A percentile compares a stretch with the other conserved stretches of the same genome.
phyloP scores from a whole-genome alignment of 768 basidiomycete species.

The Kwoniella sp. region DNA sequence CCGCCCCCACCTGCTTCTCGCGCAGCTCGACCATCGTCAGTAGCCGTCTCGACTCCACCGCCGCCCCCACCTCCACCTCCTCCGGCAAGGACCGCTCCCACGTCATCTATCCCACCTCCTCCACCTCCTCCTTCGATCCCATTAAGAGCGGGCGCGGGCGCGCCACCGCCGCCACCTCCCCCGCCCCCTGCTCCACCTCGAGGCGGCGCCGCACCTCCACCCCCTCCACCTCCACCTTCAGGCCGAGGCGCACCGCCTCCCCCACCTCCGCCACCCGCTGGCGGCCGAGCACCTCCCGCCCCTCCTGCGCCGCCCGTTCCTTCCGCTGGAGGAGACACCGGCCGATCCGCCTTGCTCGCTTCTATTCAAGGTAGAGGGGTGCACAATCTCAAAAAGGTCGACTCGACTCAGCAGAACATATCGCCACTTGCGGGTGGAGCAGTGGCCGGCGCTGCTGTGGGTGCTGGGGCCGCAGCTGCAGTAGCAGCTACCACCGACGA shows the following conservation, averaged over 20 bases:
- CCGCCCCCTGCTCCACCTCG: conserved; percentile 36
- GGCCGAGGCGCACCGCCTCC: conserved; percentile 27
- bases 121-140: conserved; percentile 39
- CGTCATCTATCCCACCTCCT: conserved; percentile 36
- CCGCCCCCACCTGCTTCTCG: conserved; percentile 58
- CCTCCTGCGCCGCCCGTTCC: conserved; percentile 47
- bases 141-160: conserved; percentile 11
- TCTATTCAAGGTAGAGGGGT: conserved; percentile 82
- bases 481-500: conserved; percentile 46
- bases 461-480: conserved; percentile 31
- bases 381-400: conserved; percentile 67
- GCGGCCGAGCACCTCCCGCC: conserved; percentile 20
- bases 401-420: conserved; percentile 43
- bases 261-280: conserved; percentile 41
- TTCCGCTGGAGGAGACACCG: conserved; percentile 28
- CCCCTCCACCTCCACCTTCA: conserved; percentile 40
- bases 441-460: conserved; percentile 31
- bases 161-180: conserved; percentile 37
- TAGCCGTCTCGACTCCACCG: conserved; percentile 52
- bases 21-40: conserved; percentile 40
- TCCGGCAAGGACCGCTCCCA: conserved; percentile 55
- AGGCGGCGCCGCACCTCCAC: conserved; percentile 49
- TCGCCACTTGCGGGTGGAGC: conserved; percentile 43
- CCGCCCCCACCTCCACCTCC: conserved; percentile 60
- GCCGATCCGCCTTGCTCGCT: conserved; percentile 64